Base-by-base conservation (phyloP, 148 eudicot species). In the Diospyros kaki region DNA sequence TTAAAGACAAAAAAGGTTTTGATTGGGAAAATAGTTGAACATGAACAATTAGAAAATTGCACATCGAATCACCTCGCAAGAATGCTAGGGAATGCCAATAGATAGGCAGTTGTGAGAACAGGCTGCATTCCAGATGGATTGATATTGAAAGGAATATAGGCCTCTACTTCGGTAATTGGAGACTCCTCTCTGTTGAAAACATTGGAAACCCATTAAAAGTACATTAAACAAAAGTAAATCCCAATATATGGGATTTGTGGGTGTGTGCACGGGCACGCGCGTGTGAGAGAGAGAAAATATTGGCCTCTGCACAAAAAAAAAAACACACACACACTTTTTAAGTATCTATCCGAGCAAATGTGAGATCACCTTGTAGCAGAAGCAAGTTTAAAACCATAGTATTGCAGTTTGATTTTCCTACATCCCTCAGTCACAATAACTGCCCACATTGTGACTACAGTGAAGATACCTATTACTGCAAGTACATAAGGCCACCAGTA, bases 121-220 rank as follows among this genome's bases (percentile, higher is more conserved):
- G 98, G 98, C 82, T 95, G 98, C 98, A 95, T 95, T 84, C 98
- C 98, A 1, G 98, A 80, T 75, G 97, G 98, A 81, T 95, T 95
- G 72, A 95, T 92, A 82, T 95, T 92, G 82, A 95, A 95, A 2
- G 98, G 98, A 71, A 95, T 90, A 73, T 90, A 95, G 46, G 97
- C 97, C 88, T 95, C 98, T 77, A 95, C 98, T 83, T 92, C 98
- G 17, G 94, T 89, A 62, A 92, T 53, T 7, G 91, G 94, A 15
- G 97, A 88, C 78, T 81, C 91, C 66, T 86, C 84, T 84, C 98
- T 95, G 92, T 73, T 52, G 66, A 80, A 73, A 69, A 42, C 46
- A 83, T 9, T 42, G 46, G 39, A 71, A 74, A 28, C 0, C 28
- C 28, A 28, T 28, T 28, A 28, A 28, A 28, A 28, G 28, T 28